These are phyloP conservation scores for Verticillium isaacii DNA, from an alignment of 2,329 filamentous ascomycete species.

Conservation along the genomic window DNA sequence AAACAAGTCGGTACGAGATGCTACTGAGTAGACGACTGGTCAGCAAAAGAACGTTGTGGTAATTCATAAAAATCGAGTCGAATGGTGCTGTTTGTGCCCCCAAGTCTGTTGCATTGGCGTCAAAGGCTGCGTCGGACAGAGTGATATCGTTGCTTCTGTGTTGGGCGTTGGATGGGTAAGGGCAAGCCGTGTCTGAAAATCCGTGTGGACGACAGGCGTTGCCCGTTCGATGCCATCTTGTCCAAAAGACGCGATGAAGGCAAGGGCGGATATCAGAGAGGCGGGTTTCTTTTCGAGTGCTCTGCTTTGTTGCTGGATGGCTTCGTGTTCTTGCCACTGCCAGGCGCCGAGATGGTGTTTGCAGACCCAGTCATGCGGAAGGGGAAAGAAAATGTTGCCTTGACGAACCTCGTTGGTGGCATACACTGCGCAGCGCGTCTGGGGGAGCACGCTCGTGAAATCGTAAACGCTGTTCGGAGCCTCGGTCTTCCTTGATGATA, in stretches of 20 bases:
- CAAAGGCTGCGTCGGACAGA: slow-evolving; percentile 10
- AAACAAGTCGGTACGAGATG: neutral
- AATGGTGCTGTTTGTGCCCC: neutral
- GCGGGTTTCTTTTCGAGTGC: too few relatives aligned
- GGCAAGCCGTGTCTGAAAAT: neutral
- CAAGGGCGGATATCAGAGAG: too few relatives aligned
- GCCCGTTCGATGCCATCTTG: neutral
- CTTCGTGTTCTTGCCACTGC: too few relatives aligned
- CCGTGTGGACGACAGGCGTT: neutral
- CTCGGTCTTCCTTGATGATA: neutral
- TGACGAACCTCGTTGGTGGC: too few relatives aligned
- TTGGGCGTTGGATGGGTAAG: neutral
- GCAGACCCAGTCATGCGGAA: too few relatives aligned
- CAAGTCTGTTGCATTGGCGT: slow-evolving; percentile 5
- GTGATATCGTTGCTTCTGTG: slow-evolving; percentile 7
- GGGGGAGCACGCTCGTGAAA: neutral
- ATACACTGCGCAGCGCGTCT: too few relatives aligned
- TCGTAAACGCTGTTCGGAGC: neutral
- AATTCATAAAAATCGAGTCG: neutral
- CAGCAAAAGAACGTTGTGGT: neutral
- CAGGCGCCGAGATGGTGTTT: too few relatives aligned
- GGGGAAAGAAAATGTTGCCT: too few relatives aligned
- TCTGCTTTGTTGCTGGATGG: too few relatives aligned
- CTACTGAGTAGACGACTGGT: neutral
- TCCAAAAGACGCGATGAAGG: too few relatives aligned